Conservation (phyloP, 108 stramenopile species). For the Parmales sp. region DNA sequence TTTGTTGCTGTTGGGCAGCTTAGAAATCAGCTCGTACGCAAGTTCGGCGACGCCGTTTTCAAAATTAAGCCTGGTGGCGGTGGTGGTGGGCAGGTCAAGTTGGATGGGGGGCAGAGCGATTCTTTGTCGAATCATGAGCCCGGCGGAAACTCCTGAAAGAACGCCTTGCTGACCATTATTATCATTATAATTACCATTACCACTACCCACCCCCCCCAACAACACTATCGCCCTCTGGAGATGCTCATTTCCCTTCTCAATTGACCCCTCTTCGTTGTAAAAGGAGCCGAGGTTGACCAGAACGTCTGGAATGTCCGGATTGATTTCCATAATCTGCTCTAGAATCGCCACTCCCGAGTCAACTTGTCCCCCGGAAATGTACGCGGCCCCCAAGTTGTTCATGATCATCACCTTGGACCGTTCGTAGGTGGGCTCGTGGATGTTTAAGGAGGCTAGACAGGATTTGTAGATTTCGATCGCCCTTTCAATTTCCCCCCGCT, state of each 20-base stretch:
- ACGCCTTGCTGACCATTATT: not conserved
- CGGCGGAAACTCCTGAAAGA: not conserved
- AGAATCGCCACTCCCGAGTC: constrained; percentile 19
- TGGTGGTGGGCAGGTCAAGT: not conserved
- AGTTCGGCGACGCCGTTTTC: not conserved
- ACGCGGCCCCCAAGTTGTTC: constrained; percentile 33
- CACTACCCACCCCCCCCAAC: not conserved
- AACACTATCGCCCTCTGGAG: not conserved
- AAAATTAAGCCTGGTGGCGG: not conserved
- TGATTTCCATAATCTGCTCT: constrained; percentile 17
- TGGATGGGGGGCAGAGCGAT: not conserved
- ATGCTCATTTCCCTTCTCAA: not conserved
- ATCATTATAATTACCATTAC: not conserved
- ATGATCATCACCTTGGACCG: not conserved
- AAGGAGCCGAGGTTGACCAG: constrained; percentile 28
- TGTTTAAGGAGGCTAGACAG: not conserved
- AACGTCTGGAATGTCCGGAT: constrained; percentile 13
- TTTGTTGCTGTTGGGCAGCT: not conserved
- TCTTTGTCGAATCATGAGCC: not conserved
- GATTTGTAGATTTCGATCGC: not conserved
- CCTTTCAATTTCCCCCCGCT: not conserved
- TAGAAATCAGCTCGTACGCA: not conserved
- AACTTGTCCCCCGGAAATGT: constrained; percentile 5
- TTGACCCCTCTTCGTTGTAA: constrained; percentile 19
- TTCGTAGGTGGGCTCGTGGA: not conserved